Percentiles rank a stretch among this genome's conserved stretches.
Evolutionary conservation across 208 protist genomes (phyloP).

Genomic region (Trypanosoma conorhini): DNA sequence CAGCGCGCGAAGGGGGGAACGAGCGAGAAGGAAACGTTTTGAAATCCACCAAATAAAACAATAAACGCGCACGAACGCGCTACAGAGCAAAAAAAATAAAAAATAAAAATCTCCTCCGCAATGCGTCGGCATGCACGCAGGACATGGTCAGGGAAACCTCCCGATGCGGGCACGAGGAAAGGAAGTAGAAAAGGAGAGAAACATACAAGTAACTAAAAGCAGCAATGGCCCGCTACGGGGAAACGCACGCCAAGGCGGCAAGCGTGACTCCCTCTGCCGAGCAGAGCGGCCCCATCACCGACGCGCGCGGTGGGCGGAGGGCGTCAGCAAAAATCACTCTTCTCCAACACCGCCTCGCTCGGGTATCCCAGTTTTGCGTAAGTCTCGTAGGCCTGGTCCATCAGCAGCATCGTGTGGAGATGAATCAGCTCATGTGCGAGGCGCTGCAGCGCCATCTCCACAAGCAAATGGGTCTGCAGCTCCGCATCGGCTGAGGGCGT

Average conservation of each 20-base stretch:
- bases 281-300: background rate
- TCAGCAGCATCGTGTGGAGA: constrained; percentile 30
- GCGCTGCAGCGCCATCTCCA: constrained; percentile 35
- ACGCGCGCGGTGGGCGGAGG: background rate
- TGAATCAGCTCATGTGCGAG: constrained; percentile 36
- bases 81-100: no score
- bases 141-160: no score
- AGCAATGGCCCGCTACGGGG: background rate
- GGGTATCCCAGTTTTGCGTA: constrained; percentile 29
- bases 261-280: background rate
- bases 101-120: no score
- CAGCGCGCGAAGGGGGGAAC: no score
- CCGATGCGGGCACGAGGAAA: no score
- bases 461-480: constrained; percentile 14
- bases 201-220: no score
- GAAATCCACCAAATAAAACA: no score
- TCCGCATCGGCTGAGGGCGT: background rate
- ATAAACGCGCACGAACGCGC: no score
- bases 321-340: constrained; percentile 31
- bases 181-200: no score
- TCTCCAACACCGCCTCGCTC: constrained; percentile 20
- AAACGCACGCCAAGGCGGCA: background rate
- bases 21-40: no score
- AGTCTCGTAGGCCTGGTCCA: constrained; percentile 26
- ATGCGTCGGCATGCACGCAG: no score